These are phyloP conservation scores for Daucus carota DNA, from an alignment of 129 eudicot species.

Conservation along the genomic window DNA sequence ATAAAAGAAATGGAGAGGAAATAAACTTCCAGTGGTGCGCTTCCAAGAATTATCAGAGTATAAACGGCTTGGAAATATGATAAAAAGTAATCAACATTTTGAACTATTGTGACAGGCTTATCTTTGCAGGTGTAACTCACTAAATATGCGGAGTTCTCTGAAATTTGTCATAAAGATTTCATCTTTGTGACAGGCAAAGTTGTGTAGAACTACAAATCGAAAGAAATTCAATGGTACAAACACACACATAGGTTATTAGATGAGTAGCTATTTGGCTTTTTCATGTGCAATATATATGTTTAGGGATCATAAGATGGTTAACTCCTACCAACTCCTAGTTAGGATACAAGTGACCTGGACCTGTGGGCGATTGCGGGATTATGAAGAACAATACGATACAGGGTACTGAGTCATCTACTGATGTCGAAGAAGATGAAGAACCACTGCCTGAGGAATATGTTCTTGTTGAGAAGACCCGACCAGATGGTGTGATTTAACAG, in stretches of 20 bases:
- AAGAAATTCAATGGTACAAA: neutral
- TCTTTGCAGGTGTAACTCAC: neutral
- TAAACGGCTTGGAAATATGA: neutral
- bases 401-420: constrained; percentile 60
- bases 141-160: neutral
- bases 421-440: constrained; percentile 58
- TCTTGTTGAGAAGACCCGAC: constrained; percentile 61
- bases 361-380: constrained; percentile 39
- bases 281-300: neutral
- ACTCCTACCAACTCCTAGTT: neutral
- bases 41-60: neutral
- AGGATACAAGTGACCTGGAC: neutral
- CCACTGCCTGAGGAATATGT: constrained; percentile 80
- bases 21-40: neutral
- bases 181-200: neutral
- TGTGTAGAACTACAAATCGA: neutral
- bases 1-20: neutral
- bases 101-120: neutral
- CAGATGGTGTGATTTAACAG: constrained; percentile 76
- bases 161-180: neutral
- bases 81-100: too few relatives aligned
- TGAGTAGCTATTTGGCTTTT: neutral
- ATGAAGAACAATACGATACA: constrained; percentile 68
- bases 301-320: neutral
- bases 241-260: neutral